Evolutionary conservation across 306 rosid species (phyloP).

Genomic region (Cucurbita argyrosperma): DNA sequence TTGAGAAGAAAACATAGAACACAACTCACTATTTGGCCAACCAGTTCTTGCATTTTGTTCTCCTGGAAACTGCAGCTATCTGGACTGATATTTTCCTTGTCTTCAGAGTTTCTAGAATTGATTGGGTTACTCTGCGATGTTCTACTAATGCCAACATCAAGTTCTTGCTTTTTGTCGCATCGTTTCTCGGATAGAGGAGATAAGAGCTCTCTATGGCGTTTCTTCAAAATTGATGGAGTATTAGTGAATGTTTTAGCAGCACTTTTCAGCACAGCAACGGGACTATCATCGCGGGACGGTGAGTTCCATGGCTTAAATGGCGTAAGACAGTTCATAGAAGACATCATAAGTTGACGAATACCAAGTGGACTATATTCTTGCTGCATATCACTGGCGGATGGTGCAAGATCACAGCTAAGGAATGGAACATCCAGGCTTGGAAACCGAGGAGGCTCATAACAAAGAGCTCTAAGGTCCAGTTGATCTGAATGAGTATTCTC

Average conservation of each 20-base stretch:
- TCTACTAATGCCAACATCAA: slow-evolving; percentile 34
- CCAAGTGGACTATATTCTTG: slow-evolving; percentile 98
- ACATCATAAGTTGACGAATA: slow-evolving; percentile 84
- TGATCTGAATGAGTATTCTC: slow-evolving; percentile 25
- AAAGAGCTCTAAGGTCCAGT: slow-evolving; percentile 47
- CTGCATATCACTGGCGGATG: slow-evolving; percentile 66
- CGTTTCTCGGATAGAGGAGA: slow-evolving; percentile 86
- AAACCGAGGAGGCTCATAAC: slow-evolving; percentile 93
- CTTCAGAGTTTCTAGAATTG: slow-evolving; percentile 22
- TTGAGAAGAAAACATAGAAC: slow-evolving; percentile 3
- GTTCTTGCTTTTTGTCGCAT: slow-evolving; percentile 60
- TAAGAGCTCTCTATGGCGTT: slow-evolving; percentile 65
- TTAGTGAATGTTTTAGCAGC: slow-evolving; percentile 81
- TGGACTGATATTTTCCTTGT: slow-evolving; percentile 40
- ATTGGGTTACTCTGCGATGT: slow-evolving; percentile 4
- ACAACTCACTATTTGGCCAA: slow-evolving; percentile 31
- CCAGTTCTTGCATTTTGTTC: slow-evolving; percentile 18
- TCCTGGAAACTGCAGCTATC: slow-evolving; percentile 26
- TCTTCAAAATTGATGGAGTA: slow-evolving; percentile 88
- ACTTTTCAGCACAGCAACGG: slow-evolving; percentile 67
- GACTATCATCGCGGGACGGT: slow-evolving; percentile 61
- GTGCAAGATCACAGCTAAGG: slow-evolving; percentile 89
- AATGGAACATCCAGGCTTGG: slow-evolving; percentile 88
- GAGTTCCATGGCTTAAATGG: slow-evolving; percentile 93
- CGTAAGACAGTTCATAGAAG: slow-evolving; percentile 77